Percentiles rank a stretch among this genome's conserved stretches.
Conservation (phyloP, 345 rosid species). For the Microcos paniculata region DNA sequence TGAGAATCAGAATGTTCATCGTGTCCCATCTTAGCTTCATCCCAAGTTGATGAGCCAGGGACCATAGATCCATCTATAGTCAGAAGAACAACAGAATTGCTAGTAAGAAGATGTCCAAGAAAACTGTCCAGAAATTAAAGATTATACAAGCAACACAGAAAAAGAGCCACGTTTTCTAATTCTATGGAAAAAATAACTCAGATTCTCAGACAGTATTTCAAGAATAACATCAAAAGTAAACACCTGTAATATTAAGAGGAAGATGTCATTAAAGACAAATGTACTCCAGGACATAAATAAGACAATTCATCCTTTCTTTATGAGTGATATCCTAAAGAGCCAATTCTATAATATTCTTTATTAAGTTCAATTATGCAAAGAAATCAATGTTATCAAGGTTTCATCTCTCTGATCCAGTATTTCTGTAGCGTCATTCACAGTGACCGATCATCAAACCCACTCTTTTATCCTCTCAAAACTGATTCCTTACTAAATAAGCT, state of each 20-base stretch:
- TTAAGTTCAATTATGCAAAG: not conserved
- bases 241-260: not conserved
- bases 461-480: not conserved
- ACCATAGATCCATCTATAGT: slow-evolving; percentile 48
- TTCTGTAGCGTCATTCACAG: not conserved
- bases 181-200: not conserved
- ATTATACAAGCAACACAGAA: not conserved
- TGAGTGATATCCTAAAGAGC: not conserved
- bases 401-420: no score
- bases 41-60: slow-evolving; percentile 34
- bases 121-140: not conserved
- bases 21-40: slow-evolving; percentile 21
- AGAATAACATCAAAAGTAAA: not conserved
- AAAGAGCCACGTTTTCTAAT: not conserved
- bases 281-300: not conserved
- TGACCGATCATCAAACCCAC: not conserved
- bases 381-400: not conserved
- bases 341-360: not conserved
- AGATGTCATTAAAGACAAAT: not conserved
- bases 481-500: not conserved
- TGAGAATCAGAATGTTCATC: slow-evolving; percentile 20
- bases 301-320: not conserved
- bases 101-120: not conserved
- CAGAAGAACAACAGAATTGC: not conserved
- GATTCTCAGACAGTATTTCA: not conserved